These are phyloP conservation scores for Thalia dealbata DNA, from an alignment of 176 grass and related monocot genomes.

Conservation along the genomic window DNA sequence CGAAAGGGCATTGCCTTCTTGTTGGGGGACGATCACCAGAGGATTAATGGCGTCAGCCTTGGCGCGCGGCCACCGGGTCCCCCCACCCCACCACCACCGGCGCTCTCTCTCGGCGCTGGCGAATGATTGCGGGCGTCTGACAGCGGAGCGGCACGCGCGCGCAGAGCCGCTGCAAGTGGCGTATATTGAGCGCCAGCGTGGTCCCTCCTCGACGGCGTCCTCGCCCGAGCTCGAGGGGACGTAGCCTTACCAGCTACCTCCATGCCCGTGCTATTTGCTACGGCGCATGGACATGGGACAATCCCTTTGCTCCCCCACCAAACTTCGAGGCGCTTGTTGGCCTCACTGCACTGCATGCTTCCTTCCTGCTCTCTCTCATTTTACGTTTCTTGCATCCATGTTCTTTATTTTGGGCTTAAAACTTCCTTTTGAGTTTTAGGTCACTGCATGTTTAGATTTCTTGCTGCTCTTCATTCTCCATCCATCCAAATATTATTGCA, in stretches of 20 bases:
- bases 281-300: no score
- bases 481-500: no score
- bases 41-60: neutral
- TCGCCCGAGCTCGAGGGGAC: neutral
- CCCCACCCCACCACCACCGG: no score
- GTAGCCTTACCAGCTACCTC: neutral
- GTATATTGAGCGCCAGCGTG: neutral
- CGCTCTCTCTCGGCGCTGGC: neutral
- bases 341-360: no score
- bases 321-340: neutral
- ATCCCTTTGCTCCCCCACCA: neutral
- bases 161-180: constrained; percentile 6
- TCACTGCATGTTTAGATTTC: no score
- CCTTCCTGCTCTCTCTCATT: no score
- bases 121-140: constrained; percentile 18
- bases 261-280: no score
- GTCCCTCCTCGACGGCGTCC: neutral
- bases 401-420: no score
- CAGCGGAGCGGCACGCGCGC: constrained; percentile 17
- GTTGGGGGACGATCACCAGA: neutral
- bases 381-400: no score
- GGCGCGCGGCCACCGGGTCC: neutral
- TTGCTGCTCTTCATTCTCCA: no score
- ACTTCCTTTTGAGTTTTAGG: no score
- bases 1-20: no score